Base-by-base conservation (phyloP, 2,329 filamentous ascomycete species). In the Graphilbum sp. region DNA sequence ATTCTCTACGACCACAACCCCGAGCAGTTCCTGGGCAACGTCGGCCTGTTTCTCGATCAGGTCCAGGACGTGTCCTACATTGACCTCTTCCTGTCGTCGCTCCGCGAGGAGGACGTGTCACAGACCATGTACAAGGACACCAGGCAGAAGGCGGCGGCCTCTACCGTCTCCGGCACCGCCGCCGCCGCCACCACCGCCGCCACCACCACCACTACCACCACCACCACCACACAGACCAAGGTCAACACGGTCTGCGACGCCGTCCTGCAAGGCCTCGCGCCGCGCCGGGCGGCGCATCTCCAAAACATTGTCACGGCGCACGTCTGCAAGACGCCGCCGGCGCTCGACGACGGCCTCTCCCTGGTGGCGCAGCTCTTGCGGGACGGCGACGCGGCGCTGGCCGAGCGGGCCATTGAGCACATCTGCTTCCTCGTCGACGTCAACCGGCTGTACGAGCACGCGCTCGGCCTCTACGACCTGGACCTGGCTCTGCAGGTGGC, bases 351-450 rank as follows among this genome's bases (percentile, higher is more conserved):
- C 43, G 90, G 86, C 3, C 64, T 98, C 36, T 62, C 62, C 2
- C 74, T 96, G 24, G 82, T 96, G 25, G 79, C 84, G 4, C 69
- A 76, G 38, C 61, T 98, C 27, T 70, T 75, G 64, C 67, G 70
- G 4, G 69, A 79, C 46, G 69, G 79, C 46, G 72, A 80, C 36
- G 64, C 74, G 32, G 69, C 75, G 37, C 67, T 87, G 46, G 84
- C 85, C 0, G 88, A 96, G 47, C 79, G 79, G 54, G 88, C 88
- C 0, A 79, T 95, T 18, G 86, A 95, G 53, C 90, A 98, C 52
- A 95, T 98, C 43, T 96, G 86, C 64, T 98, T 98, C 65, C 69
- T 98, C 32, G 84, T 87, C 1, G 90, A 98, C 56, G 80, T 92
- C 34, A 92, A 95, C 54, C 76, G 77, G 30, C 71, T 98, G 0